Base-by-base conservation (phyloP, 345 rosid species). In the Alliaria petiolata region DNA sequence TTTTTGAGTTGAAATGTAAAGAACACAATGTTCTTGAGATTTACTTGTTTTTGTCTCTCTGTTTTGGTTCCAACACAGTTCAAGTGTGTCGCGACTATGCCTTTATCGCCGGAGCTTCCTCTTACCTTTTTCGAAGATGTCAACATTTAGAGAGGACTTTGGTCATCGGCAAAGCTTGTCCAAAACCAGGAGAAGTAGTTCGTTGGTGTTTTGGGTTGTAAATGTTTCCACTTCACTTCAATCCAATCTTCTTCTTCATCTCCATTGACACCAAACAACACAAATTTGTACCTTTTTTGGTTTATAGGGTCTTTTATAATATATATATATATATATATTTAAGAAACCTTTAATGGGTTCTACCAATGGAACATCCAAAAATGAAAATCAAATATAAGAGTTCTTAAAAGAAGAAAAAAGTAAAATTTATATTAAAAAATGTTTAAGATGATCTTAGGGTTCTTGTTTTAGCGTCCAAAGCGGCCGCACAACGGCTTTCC, bases 51-150 rank as follows among this genome's bases (percentile, higher is more conserved):
- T 8, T 50, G 52, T 47, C 38, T 73, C 35, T 60, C 28, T 69
- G 8, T 71, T 62, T 25, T 51, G 59, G 43, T 77, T 56, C 1
- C 19, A 46, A 26, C 39, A 55, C 86, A 88, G 93, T 91, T 89
- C 81, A 89, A 87, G 70, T 75, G 76, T 50, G 97, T 89, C 5
- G 85, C 96, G 9, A 79, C 62, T 8, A 51, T 80, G 81, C 84
- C 88, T 39, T 71, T 82, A 36, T 82, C 87, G 19, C 87, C 87
- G n/a, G 85, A 83, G 75, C 78, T 84, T 39, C 90, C 90, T 5
- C 45, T 69, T 65, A 54, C 69, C 4, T 78, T 40, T 74, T 87
- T 86, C 45, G 86, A 84, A 67, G 87, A 76, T 55, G 69, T 79
- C 60, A 22, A 50, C 71, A 74, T 53, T 35, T 33, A 26, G 60